Base-by-base conservation (phyloP, 805 yeast species). In the Yarrowia phangngaensis region DNA sequence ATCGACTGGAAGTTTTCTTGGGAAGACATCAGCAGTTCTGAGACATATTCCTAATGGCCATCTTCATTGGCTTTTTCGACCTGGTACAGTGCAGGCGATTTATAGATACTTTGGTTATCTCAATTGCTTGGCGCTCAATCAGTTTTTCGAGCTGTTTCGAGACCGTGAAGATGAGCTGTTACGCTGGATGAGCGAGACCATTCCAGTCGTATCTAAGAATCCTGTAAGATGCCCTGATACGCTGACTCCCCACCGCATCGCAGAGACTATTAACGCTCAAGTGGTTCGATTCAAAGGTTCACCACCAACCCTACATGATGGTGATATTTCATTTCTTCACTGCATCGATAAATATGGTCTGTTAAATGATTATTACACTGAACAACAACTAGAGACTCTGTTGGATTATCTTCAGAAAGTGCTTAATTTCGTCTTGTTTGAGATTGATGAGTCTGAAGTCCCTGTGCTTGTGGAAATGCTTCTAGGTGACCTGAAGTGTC, bases 381-480 rank as follows among this genome's bases (percentile, higher is more conserved):
- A n/a, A 16, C 6, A 7, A 1, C 43, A 35, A n/a, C 30, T 35
- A 5, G 16, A 16, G 14, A 16, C 20, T 20, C 23, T 35, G 5
- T 16, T 16, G 8, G 17, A 16, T 4, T 35, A 35, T n/a, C 16
- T 24, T 3, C 5, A 12, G 6, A 8, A 8, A 2, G n/a, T 16
- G 4, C 17, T 17, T 3, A 6, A 35, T 7, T 24, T 22, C 12
- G 19, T 24, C 3, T 13, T 35, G 6, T 16, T 17, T n/a, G 15
- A 24, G 8, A 29, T 35, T 6, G 16, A 6, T 3, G 43, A 35
- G n/a, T n/a, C 23, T 8, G 13, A 35, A 9, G 31, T 24, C 2
- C 30, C 23, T 9, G 43, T n/a, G 8, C 30, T 30, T 1, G 43
- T 35, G 7, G 43, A 35, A 16, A 35, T 35, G 43, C 12, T 35